A percentile compares a stretch with the other conserved stretches of the same genome.
Conservation (phyloP, 305 asterid genomes). For the Caryopteris hybrid region DNA sequence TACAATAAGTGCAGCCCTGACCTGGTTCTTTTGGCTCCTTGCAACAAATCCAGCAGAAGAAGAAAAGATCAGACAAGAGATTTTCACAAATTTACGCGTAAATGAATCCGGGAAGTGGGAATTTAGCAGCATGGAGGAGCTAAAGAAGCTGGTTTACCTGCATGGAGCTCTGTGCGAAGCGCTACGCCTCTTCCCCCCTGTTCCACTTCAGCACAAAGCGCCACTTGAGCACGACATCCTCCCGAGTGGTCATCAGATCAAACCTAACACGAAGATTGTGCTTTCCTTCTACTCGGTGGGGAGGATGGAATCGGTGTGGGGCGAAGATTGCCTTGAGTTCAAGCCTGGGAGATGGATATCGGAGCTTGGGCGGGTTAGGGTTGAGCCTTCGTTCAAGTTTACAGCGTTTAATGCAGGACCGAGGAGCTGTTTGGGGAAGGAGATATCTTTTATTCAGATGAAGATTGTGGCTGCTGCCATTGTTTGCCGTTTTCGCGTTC, state of each 20-base stretch:
- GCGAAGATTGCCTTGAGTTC: constrained; percentile 34
- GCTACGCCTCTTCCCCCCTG: constrained; percentile 36
- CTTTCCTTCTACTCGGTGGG: constrained; percentile 37
- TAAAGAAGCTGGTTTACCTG: constrained; percentile 26
- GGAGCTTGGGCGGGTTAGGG: constrained; percentile 17
- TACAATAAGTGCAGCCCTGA: constrained; percentile 22
- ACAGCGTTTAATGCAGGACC: constrained; percentile 37
- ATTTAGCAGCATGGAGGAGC: not conserved
- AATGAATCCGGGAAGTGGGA: constrained; percentile 6
- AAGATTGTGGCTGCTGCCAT: constrained; percentile 36
- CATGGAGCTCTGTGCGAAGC: constrained; percentile 37
- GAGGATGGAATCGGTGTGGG: constrained; percentile 39
- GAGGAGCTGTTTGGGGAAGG: constrained; percentile 40
- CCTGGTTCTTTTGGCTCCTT: constrained; percentile 33
- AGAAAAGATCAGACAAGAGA: constrained; percentile 18
- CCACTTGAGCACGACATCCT: constrained; percentile 22
- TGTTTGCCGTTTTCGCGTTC: constrained; percentile 19
- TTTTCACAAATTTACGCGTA: not conserved
- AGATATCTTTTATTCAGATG: constrained; percentile 30
- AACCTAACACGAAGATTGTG: constrained; percentile 8
- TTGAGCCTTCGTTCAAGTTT: constrained; percentile 37
- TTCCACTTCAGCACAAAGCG: constrained; percentile 36
- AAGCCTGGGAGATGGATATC: constrained; percentile 42
- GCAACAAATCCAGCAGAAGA: constrained; percentile 18
- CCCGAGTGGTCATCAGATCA: constrained; percentile 30